Evolutionary conservation across 345 rosid species (phyloP), one percentile per base, ranked within the genome.

Genomic region (Populus pruinosa): DNA sequence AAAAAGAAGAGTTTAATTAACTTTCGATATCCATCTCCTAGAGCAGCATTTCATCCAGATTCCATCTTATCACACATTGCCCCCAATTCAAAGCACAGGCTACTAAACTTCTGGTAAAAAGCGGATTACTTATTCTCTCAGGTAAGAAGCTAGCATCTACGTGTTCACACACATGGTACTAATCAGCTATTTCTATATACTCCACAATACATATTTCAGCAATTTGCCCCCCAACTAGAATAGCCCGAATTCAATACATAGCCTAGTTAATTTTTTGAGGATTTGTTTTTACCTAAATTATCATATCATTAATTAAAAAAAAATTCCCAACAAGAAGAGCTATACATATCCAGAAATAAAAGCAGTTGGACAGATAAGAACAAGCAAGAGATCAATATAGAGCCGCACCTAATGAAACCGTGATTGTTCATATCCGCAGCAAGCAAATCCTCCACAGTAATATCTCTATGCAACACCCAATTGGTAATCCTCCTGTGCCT

Each of bases 391-490:
- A 76, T 25, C 4, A 49, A 21, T 39, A 73, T 5, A 21, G 35
- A 76, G 35, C 6, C 70, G 4, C 59, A 83, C 89, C 87, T 81
- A 20, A 87, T 71, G 47, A 73, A 83, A 43, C 89, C 89, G 33
- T 77, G 61, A 64, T 85, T 74, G 68, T 85, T 83, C 11, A 76
- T 81, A 73, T 87, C 86, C 0, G 87, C 89, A 56, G 86, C 87
- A 31, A 85, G 77, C 76, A 87, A 79, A 49, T 87, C 89, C 63
- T 76, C 74, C 23, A 85, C 78, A 6, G 87, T 87, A 67, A 87
- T 87, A 50, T 79, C 83, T 53, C 83, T 84, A n/a, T 77, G 77
- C 63, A 87, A 77, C 49, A 85, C 87, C 89, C 87, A 85, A 76
- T 85, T 85, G 14, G 82, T 69, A 68, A 85, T 72, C 76, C 77